A percentile compares a stretch with the other conserved stretches of the same genome.
phyloP scores from a whole-genome alignment of 2,329 filamentous ascomycete genomes.

The Exophiala oligosperma region DNA sequence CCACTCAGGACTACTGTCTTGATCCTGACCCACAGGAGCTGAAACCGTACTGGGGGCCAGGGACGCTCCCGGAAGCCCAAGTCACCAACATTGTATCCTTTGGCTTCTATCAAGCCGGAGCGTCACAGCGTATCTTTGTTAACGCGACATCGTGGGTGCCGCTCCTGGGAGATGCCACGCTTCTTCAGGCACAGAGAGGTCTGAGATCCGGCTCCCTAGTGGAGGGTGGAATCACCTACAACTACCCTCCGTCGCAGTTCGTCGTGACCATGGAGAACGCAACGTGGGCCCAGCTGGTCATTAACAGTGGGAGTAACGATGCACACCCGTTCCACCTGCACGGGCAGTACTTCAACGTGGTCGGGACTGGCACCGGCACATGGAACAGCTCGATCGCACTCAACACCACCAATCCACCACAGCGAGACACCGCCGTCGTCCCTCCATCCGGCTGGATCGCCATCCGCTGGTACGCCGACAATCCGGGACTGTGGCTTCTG shows the following conservation, averaged over 20 bases:
- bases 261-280: conserved; percentile 5
- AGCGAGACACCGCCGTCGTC: conserved; percentile 36
- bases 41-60: no score
- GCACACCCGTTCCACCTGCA: conserved; percentile 53
- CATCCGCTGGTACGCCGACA: conserved; percentile 38
- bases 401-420: conserved; percentile 1
- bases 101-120: conserved; percentile 71
- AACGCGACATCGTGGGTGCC: conserved; percentile 12
- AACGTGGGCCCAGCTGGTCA: conserved; percentile 36
- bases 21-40: no score
- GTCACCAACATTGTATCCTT: conserved; percentile 42
- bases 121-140: conserved; percentile 4
- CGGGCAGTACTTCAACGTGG: conserved; percentile 50
- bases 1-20: no score
- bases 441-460: conserved; percentile 35
- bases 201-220: not conserved
- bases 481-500: conserved; percentile 39
- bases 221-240: conserved; percentile 3
- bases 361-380: no score
- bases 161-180: not conserved
- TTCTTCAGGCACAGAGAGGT: conserved; percentile 7
- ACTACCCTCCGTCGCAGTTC: conserved; percentile 7
- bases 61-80: no score
- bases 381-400: conserved; percentile 4
- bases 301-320: conserved; percentile 38